phyloP scores from a whole-genome alignment of 2,329 filamentous ascomycete species.

The Ophiostoma piceae region DNA sequence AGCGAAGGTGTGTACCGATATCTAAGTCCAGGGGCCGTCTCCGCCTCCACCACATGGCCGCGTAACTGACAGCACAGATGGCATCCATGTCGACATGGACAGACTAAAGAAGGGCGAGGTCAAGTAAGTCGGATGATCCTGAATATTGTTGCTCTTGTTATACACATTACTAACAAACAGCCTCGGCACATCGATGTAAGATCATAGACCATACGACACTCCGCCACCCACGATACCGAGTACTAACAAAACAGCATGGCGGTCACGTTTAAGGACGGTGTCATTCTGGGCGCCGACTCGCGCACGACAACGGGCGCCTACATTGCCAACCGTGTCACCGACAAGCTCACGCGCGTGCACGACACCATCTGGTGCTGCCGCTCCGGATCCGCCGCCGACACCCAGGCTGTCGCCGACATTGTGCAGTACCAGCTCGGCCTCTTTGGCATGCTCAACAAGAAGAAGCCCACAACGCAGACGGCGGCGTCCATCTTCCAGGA shows the following conservation, averaged over 20 bases:
- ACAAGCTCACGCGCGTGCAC: constrained; percentile 97
- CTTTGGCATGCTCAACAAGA: constrained; percentile 85
- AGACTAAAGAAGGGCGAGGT: constrained; percentile 98
- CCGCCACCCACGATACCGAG: neutral
- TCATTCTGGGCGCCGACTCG: constrained; percentile 94
- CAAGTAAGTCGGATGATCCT: constrained; percentile 61
- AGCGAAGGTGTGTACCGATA: constrained; percentile 48
- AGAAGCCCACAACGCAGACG: constrained; percentile 87
- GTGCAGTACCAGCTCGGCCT: constrained; percentile 94
- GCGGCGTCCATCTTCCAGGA: constrained; percentile 96
- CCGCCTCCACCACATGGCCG: neutral
- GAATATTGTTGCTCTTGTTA: neutral
- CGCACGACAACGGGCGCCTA: constrained; percentile 96
- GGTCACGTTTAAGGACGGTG: constrained; percentile 96
- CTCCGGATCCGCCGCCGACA: constrained; percentile 94
- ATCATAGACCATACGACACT: no score
- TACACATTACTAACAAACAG: constrained; percentile 45
- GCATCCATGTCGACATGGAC: constrained; percentile 98
- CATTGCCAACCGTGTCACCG: constrained; percentile 97
- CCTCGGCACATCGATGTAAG: constrained; percentile 92
- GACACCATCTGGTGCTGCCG: constrained; percentile 99
- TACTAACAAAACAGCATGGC: constrained; percentile 66
- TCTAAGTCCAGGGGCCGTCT: neutral
- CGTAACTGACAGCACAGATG: constrained; percentile 57
- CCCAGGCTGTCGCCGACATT: constrained; percentile 95